Evolutionary conservation across 2,329 filamentous ascomycete genomes (phyloP).

Genomic region (Fusarium nisikadoi): DNA sequence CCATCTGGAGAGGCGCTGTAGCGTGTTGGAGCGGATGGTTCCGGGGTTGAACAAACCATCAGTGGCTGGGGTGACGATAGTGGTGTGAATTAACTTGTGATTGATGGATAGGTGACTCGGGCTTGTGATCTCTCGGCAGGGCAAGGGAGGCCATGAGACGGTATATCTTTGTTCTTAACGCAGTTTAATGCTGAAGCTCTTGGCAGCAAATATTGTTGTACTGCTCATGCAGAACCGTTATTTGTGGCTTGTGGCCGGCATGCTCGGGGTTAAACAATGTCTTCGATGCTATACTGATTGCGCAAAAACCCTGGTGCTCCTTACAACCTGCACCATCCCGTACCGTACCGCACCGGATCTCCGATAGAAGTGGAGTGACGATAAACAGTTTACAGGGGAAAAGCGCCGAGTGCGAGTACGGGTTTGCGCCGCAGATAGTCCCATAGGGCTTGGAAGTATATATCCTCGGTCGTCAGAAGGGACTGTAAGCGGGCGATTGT

Average conservation of each 20-base stretch:
- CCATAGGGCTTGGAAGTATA: background rate
- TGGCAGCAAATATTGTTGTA: background rate
- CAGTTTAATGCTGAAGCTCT: background rate
- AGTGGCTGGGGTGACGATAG: conserved; percentile 6
- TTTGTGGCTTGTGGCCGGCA: conserved; percentile 15
- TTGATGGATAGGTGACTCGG: conserved; percentile 5
- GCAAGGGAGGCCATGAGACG: conserved; percentile 2
- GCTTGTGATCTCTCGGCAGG: conserved; percentile 15
- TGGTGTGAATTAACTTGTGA: conserved; percentile 36
- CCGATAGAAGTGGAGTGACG: conserved; percentile 37
- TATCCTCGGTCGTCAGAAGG: background rate
- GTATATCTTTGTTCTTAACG: background rate
- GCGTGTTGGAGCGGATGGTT: conserved; percentile 20
- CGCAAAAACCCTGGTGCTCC: conserved; percentile 3
- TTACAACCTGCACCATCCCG: background rate
- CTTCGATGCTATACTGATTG: background rate
- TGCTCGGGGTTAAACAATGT: conserved; percentile 16
- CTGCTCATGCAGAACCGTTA: background rate
- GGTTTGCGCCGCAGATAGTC: conserved; percentile 7
- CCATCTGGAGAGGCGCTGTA: conserved; percentile 14
- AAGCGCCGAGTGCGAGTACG: conserved; percentile 29
- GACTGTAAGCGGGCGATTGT: background rate
- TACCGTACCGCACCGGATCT: conserved; percentile 29
- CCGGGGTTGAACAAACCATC: background rate
- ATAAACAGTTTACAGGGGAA: conserved; percentile 18